Conservation (phyloP, 2,329 filamentous ascomycete species). For the Thelonectria olida region DNA sequence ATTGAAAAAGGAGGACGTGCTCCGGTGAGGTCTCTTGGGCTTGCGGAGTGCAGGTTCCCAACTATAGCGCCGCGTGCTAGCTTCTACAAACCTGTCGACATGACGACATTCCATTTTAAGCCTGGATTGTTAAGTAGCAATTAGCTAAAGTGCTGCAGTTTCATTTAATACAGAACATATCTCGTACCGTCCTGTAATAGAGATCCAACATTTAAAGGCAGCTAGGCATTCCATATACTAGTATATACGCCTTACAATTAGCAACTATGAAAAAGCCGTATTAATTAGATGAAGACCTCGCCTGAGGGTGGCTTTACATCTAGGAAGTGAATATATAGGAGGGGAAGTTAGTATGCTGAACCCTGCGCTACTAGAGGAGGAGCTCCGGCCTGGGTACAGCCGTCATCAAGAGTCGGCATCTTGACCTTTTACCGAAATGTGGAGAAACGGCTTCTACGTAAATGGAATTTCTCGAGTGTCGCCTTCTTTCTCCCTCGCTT, state of each 20-base stretch:
- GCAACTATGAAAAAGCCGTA: too few relatives aligned
- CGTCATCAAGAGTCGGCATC: not conserved
- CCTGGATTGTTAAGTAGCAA: conserved; percentile 9
- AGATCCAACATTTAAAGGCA: conserved; percentile 14
- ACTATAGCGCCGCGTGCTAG: conserved; percentile 3
- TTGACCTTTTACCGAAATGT: not conserved
- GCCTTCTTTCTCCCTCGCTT: not conserved
- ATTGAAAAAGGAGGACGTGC: too few relatives aligned
- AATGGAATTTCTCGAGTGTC: not conserved
- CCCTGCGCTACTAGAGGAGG: too few relatives aligned
- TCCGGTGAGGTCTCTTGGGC: too few relatives aligned
- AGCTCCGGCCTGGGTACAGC: not conserved
- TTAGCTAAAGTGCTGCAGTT: conserved; percentile 18
- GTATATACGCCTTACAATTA: too few relatives aligned
- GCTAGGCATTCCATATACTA: conserved; percentile 19
- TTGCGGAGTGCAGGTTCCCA: too few relatives aligned
- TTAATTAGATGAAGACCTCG: too few relatives aligned
- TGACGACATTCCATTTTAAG: conserved; percentile 10
- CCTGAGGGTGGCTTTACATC: too few relatives aligned
- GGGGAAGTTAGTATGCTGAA: too few relatives aligned
- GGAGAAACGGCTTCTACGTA: not conserved
- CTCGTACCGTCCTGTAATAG: conserved; percentile 13
- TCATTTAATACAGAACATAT: conserved; percentile 16
- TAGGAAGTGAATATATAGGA: too few relatives aligned
- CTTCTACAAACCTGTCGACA: conserved; percentile 18